These are phyloP conservation scores for Pichia kudriavzevii DNA, from an alignment of 1,139 yeast genomes.

Conservation along the genomic window DNA sequence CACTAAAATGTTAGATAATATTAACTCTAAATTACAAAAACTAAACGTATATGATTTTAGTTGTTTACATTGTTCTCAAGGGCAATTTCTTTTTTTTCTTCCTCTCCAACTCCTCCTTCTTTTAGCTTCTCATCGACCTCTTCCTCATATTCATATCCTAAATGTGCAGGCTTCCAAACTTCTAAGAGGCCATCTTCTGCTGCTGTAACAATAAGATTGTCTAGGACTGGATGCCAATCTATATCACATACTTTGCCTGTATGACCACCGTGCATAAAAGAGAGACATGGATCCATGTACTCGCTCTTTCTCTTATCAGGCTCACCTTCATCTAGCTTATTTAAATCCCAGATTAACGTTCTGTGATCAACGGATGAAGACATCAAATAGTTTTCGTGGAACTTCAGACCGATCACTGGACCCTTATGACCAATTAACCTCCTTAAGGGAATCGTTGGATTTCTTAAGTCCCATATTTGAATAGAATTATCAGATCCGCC, in stretches of 20 bases:
- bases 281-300: slow-evolving; percentile 52
- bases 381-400: slow-evolving; percentile 32
- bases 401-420: slow-evolving; percentile 26
- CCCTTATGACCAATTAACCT: slow-evolving; percentile 42
- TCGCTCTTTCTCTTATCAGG: slow-evolving; percentile 29
- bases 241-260: slow-evolving; percentile 45
- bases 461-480: slow-evolving; percentile 44
- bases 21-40: background rate
- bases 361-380: slow-evolving; percentile 48
- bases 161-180: slow-evolving; percentile 47
- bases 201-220: slow-evolving; percentile 37
- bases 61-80: slow-evolving; percentile 4
- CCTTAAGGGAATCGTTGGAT: slow-evolving; percentile 39
- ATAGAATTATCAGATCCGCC: slow-evolving; percentile 49
- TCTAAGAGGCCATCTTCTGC: slow-evolving; percentile 50
- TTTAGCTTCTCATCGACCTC: slow-evolving; percentile 34
- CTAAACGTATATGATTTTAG: slow-evolving; percentile 1
- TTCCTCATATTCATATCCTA: slow-evolving; percentile 37
- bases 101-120: slow-evolving; percentile 15
- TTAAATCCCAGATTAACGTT: slow-evolving; percentile 45
- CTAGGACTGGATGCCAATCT: slow-evolving; percentile 42
- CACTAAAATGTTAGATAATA: too few relatives aligned
- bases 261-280: slow-evolving; percentile 54
- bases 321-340: slow-evolving; percentile 38
- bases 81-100: slow-evolving; percentile 4